Percentiles rank a stretch among this genome's conserved stretches.
These are phyloP conservation scores for Passiflora organensis DNA, from an alignment of 345 rosid genomes.

Conservation along the genomic window DNA sequence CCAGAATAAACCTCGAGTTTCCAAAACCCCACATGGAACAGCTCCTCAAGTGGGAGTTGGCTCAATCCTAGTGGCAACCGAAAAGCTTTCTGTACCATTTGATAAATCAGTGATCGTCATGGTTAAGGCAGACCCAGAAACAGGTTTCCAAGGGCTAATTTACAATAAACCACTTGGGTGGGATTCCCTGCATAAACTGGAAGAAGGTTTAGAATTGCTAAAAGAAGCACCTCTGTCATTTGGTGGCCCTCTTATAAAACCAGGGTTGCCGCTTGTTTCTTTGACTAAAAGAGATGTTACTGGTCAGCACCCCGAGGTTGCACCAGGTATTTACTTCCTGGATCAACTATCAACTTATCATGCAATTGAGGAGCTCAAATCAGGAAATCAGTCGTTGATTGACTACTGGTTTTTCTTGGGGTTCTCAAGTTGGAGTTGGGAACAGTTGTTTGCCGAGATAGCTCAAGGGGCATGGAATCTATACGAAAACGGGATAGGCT, in stretches of 20 bases:
- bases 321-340: constrained; percentile 63
- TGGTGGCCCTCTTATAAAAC: constrained; percentile 71
- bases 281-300: constrained; percentile 40
- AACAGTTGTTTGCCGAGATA: constrained; percentile 67
- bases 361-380: constrained; percentile 44
- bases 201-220: constrained; percentile 44
- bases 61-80: constrained; percentile 62
- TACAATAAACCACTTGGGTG: constrained; percentile 68
- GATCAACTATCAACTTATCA: constrained; percentile 48
- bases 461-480: constrained; percentile 66
- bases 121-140: constrained; percentile 43
- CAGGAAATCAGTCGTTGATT: constrained; percentile 34
- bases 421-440: constrained; percentile 72
- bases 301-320: constrained; percentile 41
- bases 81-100: constrained; percentile 54
- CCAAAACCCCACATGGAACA: constrained; percentile 20
- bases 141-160: constrained; percentile 76
- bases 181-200: constrained; percentile 55
- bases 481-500: constrained; percentile 21
- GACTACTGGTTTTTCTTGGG: constrained; percentile 94
- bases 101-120: constrained; percentile 59
- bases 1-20: constrained; percentile 18
- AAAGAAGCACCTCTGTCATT: constrained; percentile 58
- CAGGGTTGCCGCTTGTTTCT: constrained; percentile 55
- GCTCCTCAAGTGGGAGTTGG: constrained; percentile 43